Evolutionary conservation across 108 stramenopile species (phyloP), one percentile per base, ranked within the genome.

Genomic region (Fistulifera pelliculosa): DNA sequence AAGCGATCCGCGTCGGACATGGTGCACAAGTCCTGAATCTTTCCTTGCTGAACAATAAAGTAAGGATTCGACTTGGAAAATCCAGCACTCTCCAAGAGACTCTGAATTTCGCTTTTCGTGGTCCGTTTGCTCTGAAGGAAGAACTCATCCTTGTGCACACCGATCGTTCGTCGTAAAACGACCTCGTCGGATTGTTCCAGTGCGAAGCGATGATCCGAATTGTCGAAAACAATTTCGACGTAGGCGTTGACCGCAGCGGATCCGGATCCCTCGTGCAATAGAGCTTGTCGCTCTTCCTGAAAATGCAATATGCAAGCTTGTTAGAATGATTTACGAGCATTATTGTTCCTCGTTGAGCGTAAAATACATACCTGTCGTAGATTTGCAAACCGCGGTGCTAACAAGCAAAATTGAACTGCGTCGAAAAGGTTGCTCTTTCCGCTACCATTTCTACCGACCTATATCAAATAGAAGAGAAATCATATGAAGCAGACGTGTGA

Each of bases 11-110:
- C 63, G 74, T 99, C 98, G 22, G 73, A 75, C 99, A 98, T 98
- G 64, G 90, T 79, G 57, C 94, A 96, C 26, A 99, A 63, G 3
- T 84, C 83, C 56, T 94, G 87, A 52, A 99, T 96, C 60, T 98
- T 98, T 14, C 99, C 99, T 74, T 98, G 97, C 75, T 99, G 94
- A 39, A 99, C 98, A 62, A 99, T 99, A 66, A 96, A 99, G 80
- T 99, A 99, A 1, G 99, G 99, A 76, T 99, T 99, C 27, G 77
- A 76, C 66, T 91, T 87, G 51, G 88, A 91, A 67, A 99, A 99
- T 7, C 99, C 99, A 17, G 99, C 99, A 8, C 88, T 90, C 68
- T 99, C 99, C 22, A 99, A 66, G 47, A 99, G 67, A 43, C 69
- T 73, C 65, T 76, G 82, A 26, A 99, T 92, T 63, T 97, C 96